Percentiles rank a stretch among this genome's conserved stretches.
Conservation (phyloP, 78 protist species). For the Bodo saltans region DNA sequence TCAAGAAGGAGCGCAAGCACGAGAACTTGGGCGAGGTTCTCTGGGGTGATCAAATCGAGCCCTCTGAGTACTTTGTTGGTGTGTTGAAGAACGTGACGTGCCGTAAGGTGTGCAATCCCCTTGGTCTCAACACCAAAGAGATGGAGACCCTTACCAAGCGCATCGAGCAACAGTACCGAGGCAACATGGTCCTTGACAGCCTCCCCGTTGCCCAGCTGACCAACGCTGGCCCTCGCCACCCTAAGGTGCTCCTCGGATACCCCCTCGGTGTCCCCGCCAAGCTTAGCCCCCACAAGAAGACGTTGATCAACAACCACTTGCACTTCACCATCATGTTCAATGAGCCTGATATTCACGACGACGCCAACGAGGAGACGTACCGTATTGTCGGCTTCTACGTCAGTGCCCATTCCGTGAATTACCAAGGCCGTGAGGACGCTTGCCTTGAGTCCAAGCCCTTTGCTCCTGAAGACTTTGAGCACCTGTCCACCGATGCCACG, state of each 20-base stretch:
- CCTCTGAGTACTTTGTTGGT: constrained; percentile 41
- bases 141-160: background rate
- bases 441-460: background rate
- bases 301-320: constrained; percentile 10
- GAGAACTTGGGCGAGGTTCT: constrained; percentile 85
- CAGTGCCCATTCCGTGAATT: background rate
- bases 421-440: background rate
- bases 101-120: background rate
- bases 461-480: background rate
- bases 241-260: constrained; percentile 6
- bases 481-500: background rate
- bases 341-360: background rate
- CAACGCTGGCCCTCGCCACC: background rate
- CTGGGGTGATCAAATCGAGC: constrained; percentile 71
- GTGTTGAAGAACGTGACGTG: background rate
- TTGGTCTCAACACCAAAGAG: background rate
- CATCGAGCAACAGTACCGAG: constrained; percentile 17
- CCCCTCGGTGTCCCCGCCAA: constrained; percentile 21
- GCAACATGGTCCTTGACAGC: constrained; percentile 19
- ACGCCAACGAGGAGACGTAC: background rate
- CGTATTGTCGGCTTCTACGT: constrained; percentile 26
- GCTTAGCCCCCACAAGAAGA: background rate
- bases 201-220: constrained; percentile 7
- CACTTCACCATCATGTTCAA: constrained; percentile 3
- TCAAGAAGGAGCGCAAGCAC: background rate